These are phyloP conservation scores for Spizellomyces punctatus DNA, from an alignment of 192 early-diverging fungal genomes.

Conservation along the genomic window DNA sequence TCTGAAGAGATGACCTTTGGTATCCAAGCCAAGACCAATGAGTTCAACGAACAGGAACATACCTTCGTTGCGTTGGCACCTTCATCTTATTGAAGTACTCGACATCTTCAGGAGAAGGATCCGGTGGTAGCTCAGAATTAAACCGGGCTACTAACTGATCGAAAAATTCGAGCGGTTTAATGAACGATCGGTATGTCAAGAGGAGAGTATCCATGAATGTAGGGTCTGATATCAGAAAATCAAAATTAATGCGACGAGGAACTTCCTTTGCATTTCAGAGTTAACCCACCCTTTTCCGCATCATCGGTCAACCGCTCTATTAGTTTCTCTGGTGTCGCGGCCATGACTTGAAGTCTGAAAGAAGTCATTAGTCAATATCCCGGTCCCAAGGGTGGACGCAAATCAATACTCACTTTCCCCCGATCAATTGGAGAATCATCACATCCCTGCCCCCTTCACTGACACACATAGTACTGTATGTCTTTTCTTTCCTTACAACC, in stretches of 20 bases:
- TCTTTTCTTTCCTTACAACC: conserved; percentile 52
- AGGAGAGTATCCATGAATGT: conserved; percentile 54
- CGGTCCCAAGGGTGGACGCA: background rate
- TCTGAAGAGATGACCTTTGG: conserved; percentile 18
- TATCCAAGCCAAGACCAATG: background rate
- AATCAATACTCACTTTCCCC: conserved; percentile 45
- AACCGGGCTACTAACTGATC: conserved; percentile 51
- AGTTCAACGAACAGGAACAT: background rate
- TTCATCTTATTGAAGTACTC: conserved; percentile 51
- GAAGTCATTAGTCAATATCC: background rate
- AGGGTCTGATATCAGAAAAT: conserved; percentile 31
- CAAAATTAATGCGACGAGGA: background rate
- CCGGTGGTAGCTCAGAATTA: conserved; percentile 45
- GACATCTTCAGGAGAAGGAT: conserved; percentile 49
- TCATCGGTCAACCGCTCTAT: conserved; percentile 51
- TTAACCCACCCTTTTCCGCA: conserved; percentile 43
- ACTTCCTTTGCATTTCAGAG: background rate
- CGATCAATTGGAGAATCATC: conserved; percentile 45
- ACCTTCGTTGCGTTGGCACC: conserved; percentile 53
- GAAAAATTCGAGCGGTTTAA: conserved; percentile 56
- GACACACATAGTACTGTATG: conserved; percentile 49
- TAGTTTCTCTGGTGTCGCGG: conserved; percentile 52
- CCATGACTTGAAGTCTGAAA: conserved; percentile 52
- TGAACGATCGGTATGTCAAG: conserved; percentile 56
- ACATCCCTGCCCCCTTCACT: conserved; percentile 54